phyloP scores from a whole-genome alignment of 768 basidiomycete species.

The Cytidiella melzeri region DNA sequence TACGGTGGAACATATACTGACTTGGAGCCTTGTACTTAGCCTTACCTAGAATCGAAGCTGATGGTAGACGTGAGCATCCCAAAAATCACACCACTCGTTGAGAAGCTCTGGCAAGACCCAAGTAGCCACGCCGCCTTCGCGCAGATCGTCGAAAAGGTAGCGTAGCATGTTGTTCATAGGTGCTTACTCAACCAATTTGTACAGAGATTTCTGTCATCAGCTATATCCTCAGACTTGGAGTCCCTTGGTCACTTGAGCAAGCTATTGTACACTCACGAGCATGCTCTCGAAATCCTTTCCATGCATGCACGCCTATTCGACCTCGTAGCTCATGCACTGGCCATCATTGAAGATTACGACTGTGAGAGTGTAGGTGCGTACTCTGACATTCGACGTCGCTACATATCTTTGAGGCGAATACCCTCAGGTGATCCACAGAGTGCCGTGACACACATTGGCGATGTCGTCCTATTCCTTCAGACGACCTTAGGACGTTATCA shows the following conservation, averaged over 20 bases:
- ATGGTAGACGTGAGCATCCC: constrained; percentile 40
- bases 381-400: background rate
- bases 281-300: constrained; percentile 60
- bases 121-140: constrained; percentile 55
- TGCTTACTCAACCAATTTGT: background rate
- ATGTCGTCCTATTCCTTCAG: constrained; percentile 74
- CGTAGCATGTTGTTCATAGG: constrained; percentile 8
- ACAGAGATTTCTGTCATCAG: constrained; percentile 51
- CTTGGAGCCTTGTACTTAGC: constrained; percentile 24
- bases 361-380: constrained; percentile 73
- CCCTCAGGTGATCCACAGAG: constrained; percentile 74
- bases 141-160: constrained; percentile 50
- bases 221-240: constrained; percentile 57
- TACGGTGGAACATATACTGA: background rate
- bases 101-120: constrained; percentile 47
- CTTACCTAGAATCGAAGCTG: constrained; percentile 54
- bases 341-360: constrained; percentile 65
- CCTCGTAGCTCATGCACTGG: constrained; percentile 55
- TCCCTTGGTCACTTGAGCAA: constrained; percentile 65
- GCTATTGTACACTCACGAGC: constrained; percentile 51
- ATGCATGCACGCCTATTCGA: constrained; percentile 61
- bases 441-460: constrained; percentile 70
- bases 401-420: background rate
- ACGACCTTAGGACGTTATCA: constrained; percentile 59
- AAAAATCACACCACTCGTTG: constrained; percentile 29